Evolutionary conservation across 1,284 basidiomycete genomes (phyloP), one percentile per base, ranked within the genome.

Genomic region (Apiotrichum veenhuisii): DNA sequence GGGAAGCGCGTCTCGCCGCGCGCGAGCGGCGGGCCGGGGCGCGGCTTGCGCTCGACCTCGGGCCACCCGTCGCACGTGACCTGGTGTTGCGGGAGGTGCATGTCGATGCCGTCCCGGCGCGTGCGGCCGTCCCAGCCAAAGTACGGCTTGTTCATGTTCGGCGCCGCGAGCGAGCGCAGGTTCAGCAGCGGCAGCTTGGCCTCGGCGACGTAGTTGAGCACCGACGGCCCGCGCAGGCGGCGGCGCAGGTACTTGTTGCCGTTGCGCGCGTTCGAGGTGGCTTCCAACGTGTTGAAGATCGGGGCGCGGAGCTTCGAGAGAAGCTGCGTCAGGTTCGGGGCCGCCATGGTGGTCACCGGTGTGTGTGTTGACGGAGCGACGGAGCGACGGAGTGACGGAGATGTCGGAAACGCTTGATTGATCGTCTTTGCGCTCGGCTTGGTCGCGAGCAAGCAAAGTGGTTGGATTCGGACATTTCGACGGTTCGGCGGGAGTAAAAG

Each of bases 261-360:
- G 0, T 87, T 91, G 26, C 91, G 85, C 9, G 83, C 72, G 42
- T 84, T 84, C 5, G 81, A 82, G 0, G 89, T 89, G 75, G 93
- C 94, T 75, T 87, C 90, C 3, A 86, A 81, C 7, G 89, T 92
- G 72, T 90, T 84, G 73, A 94, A 94, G 54, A 95, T 84, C 17
- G 65, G 64, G 26, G 74, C 72, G 22, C 72, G 75, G 33, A 76
- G 58, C 36, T 64, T 57, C 5, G 68, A 64, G 55, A 75, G 68
- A 36, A 71, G 57, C 27, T 59, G 51, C 50, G 61, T 63, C 20
- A 74, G 58, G 40, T 55, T 61, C 18, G 30, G 30, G 22, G 57
- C 38, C 30, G 57, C 40, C 62, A 62, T 14, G 23, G n/a, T n/a
- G 42, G 38, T 37, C 33, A 23, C n/a, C n/a, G n/a, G n/a, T n/a